phyloP scores from a whole-genome alignment of 73 alveolate genomes.

The Loxodes magnus region DNA sequence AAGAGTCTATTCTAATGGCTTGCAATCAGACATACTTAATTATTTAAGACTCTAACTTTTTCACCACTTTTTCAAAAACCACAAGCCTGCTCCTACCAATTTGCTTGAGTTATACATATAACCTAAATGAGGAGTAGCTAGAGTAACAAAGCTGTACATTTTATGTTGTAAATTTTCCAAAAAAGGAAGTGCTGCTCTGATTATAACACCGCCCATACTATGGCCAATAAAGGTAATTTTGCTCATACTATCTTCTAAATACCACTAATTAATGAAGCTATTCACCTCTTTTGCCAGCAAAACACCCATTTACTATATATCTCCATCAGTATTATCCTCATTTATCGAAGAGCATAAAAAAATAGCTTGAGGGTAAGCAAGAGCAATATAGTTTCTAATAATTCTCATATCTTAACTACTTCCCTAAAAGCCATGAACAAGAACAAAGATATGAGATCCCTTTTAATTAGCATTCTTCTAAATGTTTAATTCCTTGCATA shows the following conservation, averaged over 20 bases:
- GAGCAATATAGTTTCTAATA: conserved; percentile 77
- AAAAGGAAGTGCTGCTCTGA: conserved; percentile 59
- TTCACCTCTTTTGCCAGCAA: conserved; percentile 81
- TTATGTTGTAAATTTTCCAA: conserved; percentile 65
- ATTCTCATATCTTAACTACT: conserved; percentile 86
- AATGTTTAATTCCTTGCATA: background rate
- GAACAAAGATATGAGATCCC: conserved; percentile 62
- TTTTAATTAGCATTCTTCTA: conserved; percentile 48
- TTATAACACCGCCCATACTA: conserved; percentile 95
- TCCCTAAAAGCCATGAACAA: conserved; percentile 97
- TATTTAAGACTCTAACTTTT: conserved; percentile 74
- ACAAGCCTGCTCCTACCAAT: conserved; percentile 82
- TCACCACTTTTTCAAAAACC: conserved; percentile 94
- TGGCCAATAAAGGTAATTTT: conserved; percentile 96
- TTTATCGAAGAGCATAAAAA: conserved; percentile 72
- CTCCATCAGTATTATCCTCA: conserved; percentile 94
- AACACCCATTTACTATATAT: conserved; percentile 86
- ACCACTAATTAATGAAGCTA: conserved; percentile 54
- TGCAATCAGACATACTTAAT: conserved; percentile 82
- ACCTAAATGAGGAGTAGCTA: conserved; percentile 97
- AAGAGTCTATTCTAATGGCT: conserved; percentile 73
- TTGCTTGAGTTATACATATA: conserved; percentile 57
- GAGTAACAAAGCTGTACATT: conserved; percentile 74
- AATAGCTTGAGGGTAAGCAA: conserved; percentile 82
- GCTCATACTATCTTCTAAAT: conserved; percentile 67